These are phyloP conservation scores for Esteya vermicola DNA, from an alignment of 2,329 filamentous ascomycete species.

Conservation along the genomic window DNA sequence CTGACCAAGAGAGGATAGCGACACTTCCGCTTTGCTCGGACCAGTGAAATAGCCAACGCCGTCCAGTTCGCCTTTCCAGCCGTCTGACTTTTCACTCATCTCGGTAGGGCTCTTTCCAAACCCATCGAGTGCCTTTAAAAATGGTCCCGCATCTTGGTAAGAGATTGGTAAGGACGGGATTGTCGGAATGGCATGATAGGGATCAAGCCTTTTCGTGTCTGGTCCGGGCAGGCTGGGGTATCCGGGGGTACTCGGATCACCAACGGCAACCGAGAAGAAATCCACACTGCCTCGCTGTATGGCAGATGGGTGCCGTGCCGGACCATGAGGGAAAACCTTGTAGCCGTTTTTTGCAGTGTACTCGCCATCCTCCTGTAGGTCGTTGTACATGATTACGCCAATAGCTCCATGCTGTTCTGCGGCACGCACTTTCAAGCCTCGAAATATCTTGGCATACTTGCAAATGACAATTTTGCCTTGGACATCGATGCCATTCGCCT, in stretches of 20 bases:
- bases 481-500: background rate
- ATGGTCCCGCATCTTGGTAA: conserved; percentile 7
- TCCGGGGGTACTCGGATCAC: background rate
- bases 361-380: background rate
- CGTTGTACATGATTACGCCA: conserved; percentile 1
- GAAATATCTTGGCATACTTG: too few species aligned
- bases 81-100: background rate
- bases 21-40: background rate
- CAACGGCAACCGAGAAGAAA: conserved; percentile 1
- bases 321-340: background rate
- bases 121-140: conserved; percentile 1
- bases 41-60: background rate
- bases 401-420: background rate
- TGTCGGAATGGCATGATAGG: background rate
- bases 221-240: background rate
- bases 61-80: background rate
- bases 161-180: conserved; percentile 7
- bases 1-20: background rate
- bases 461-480: background rate
- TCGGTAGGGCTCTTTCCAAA: background rate
- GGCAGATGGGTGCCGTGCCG: background rate
- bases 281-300: conserved; percentile 1
- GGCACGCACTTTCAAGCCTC: too few species aligned
- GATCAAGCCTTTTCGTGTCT: background rate
- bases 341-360: background rate